Base-by-base conservation (phyloP, 495 filamentous ascomycete species). In the Hypoxylon subgilvum region DNA sequence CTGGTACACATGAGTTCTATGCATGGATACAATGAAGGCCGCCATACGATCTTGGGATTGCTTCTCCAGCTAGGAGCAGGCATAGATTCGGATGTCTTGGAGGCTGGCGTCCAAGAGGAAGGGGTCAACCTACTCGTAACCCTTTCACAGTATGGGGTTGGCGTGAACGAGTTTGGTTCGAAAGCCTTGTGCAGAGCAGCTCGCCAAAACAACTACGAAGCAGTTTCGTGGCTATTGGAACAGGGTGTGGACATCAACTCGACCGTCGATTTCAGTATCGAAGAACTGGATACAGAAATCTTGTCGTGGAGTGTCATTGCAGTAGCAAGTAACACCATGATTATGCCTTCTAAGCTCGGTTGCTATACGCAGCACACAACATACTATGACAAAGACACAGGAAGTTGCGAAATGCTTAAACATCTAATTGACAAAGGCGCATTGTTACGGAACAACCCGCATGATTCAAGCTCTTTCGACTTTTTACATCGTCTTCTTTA, bases 221-320 rank as follows among this genome's bases (percentile, higher is more conserved):
- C 63, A 14, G 58, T 59, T 5, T 49, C 42, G 1, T 66, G 52
- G 52, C 30, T 66, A 4, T 35, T 66, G 6, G 34, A 42, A 6
- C 23, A n/a, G 21, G 58, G 52, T 14, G 58, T 66, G 9, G 48
- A 66, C n/a, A 38, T 66, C n/a, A 66, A 66, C n/a, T 30, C 47
- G 1, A 23, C 9, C 9, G 12, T 56, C 4, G 4, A 39, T 10
- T 5, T 21, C n/a, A n/a, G n/a, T n/a, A n/a, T n/a, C n/a, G n/a
- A n/a, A n/a, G n/a, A n/a, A n/a, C n/a, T n/a, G n/a, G n/a, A n/a
- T n/a, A n/a, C n/a, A n/a, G n/a, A n/a, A n/a, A n/a, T n/a, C n/a
- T n/a, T n/a, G n/a, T n/a, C n/a, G n/a, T n/a, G n/a, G n/a, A n/a
- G n/a, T n/a, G n/a, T n/a, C n/a, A 17, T 5, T 4, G 10, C 36